Evolutionary conservation across 176 grass and related monocot species (phyloP).

Genomic region (Juncus effusus): DNA sequence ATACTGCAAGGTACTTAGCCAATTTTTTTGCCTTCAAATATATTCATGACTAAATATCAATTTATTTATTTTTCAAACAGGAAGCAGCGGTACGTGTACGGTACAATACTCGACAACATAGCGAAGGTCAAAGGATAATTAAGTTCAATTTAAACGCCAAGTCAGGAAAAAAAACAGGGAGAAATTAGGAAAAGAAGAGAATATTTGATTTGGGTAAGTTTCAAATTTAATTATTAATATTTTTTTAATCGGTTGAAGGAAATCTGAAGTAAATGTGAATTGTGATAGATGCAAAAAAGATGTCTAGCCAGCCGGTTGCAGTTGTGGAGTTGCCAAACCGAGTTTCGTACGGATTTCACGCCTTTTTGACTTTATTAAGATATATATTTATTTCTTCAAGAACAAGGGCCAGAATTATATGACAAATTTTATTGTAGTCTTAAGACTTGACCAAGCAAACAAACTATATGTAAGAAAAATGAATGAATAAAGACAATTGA

Average conservation of each 20-base stretch:
- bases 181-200: conserved; percentile 67
- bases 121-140: conserved; percentile 60
- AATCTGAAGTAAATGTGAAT: conserved; percentile 56
- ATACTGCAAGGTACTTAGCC: too few species aligned
- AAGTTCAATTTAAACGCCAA: conserved; percentile 82
- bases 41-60: too few species aligned
- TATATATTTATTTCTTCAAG: too few species aligned
- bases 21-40: too few species aligned
- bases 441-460: too few species aligned
- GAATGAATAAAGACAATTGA: too few species aligned
- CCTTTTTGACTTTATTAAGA: conserved; percentile 41
- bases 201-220: conserved; percentile 59
- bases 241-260: conserved; percentile 43
- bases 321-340: conserved; percentile 71
- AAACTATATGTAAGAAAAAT: too few species aligned
- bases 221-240: not conserved
- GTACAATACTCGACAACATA: conserved; percentile 57
- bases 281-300: conserved; percentile 80
- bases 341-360: conserved; percentile 91
- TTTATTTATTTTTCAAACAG: conserved; percentile 23
- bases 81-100: conserved; percentile 71
- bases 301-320: conserved; percentile 75
- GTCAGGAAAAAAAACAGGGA: conserved; percentile 49
- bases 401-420: too few species aligned
- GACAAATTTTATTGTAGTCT: too few species aligned